Conservation (phyloP, 129 eudicot genomes). For the Lonicera japonica region DNA sequence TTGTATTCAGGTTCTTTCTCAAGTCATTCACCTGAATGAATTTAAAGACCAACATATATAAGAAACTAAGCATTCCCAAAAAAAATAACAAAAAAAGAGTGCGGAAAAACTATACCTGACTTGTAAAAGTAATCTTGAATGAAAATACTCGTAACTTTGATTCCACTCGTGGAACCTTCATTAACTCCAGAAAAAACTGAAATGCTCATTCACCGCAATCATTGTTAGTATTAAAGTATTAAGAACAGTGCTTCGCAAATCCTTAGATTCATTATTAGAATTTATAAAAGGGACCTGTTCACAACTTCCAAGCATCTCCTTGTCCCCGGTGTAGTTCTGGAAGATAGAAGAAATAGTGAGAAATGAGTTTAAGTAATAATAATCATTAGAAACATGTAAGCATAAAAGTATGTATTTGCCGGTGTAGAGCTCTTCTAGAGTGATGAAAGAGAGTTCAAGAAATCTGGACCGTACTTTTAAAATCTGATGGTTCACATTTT, state of each 20-base stretch:
- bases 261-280: neutral
- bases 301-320: slow-evolving; percentile 94
- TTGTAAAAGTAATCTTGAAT: slow-evolving; percentile 72
- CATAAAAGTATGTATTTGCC: too few relatives aligned
- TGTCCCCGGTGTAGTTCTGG: slow-evolving; percentile 85
- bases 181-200: slow-evolving; percentile 93
- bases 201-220: slow-evolving; percentile 26
- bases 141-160: slow-evolving; percentile 91
- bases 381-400: too few relatives aligned
- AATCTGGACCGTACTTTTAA: too few relatives aligned
- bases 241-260: slow-evolving; percentile 9
- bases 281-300: slow-evolving; percentile 60
- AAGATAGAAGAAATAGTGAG: slow-evolving; percentile 8
- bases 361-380: neutral
- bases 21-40: slow-evolving; percentile 64
- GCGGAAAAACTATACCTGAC: slow-evolving; percentile 50
- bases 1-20: slow-evolving; percentile 53
- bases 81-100: neutral
- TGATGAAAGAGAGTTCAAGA: too few relatives aligned
- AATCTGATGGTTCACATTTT: too few relatives aligned
- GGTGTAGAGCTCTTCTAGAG: too few relatives aligned
- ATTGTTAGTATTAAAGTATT: slow-evolving; percentile 17
- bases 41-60: slow-evolving; percentile 11
- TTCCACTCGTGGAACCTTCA: slow-evolving; percentile 99
- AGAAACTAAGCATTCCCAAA: slow-evolving; percentile 2